These are phyloP conservation scores for Periconia sp. DNA, from an alignment of 2,329 filamentous ascomycete genomes.

Conservation along the genomic window DNA sequence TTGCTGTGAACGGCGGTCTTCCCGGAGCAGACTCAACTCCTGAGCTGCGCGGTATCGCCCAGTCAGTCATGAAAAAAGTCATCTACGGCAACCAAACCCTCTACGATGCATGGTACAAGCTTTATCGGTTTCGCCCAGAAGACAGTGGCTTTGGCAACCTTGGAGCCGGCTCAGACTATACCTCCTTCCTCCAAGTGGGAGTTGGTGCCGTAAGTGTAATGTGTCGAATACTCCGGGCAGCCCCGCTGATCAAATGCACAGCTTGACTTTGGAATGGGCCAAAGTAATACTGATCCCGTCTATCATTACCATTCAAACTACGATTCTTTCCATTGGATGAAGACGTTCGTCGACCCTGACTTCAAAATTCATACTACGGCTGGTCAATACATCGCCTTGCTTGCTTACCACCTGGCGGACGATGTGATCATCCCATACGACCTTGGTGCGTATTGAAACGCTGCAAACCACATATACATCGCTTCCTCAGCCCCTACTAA, in stretches of 20 bases:
- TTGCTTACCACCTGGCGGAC: slow-evolving; percentile 42
- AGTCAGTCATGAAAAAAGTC: slow-evolving; percentile 38
- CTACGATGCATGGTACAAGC: slow-evolving; percentile 45
- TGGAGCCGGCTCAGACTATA: slow-evolving; percentile 51
- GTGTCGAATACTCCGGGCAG: background rate
- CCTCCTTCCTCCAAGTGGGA: slow-evolving; percentile 48
- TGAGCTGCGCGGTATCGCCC: slow-evolving; percentile 35
- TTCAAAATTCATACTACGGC: slow-evolving; percentile 53
- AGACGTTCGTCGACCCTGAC: slow-evolving; percentile 51
- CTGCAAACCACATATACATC: too few relatives aligned
- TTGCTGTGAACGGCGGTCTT: slow-evolving; percentile 46
- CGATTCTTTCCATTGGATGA: slow-evolving; percentile 55
- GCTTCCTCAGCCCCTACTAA: slow-evolving; percentile 42
- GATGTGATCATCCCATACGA: slow-evolving; percentile 41
- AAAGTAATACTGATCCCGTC: slow-evolving; percentile 35
- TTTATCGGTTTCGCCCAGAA: slow-evolving; percentile 13
- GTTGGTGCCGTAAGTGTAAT: slow-evolving; percentile 22
- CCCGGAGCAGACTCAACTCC: slow-evolving; percentile 35
- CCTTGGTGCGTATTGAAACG: slow-evolving; percentile 10
- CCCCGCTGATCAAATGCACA: too few relatives aligned
- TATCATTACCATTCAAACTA: slow-evolving; percentile 52
- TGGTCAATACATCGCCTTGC: slow-evolving; percentile 46
- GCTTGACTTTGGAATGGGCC: slow-evolving; percentile 44
- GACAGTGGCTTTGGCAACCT: slow-evolving; percentile 42
- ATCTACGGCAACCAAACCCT: slow-evolving; percentile 41